Evolutionary conservation across 345 rosid genomes (phyloP), one percentile per base, ranked within the genome.

Genomic region (Salix caprea): DNA sequence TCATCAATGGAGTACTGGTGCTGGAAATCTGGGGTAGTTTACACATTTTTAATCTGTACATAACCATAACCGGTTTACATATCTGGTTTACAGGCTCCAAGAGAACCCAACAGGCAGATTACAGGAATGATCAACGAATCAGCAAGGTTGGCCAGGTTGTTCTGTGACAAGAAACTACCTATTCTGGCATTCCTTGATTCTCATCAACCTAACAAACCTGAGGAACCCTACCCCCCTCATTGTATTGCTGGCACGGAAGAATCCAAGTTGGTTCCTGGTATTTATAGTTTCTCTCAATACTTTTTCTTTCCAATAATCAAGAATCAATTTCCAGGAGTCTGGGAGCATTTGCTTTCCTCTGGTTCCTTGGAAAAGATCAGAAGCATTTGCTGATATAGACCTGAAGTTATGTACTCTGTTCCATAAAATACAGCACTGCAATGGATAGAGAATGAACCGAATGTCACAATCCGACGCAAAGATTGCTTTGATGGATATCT

Each of bases 211-310:
- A 93, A 91, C 80, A 76, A 91, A 34, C 97, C 91, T 0, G 98
- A 96, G 85, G 84, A 65, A 18, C 97, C 96, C 0, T 96, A 89
- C 67, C 98, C 98, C 78, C 91, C 92, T 73, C 99, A 92, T 70
- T 96, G 99, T 72, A 85, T 93, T 40, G 76, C 74, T 12, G 99
- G 99, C 82, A 91, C 97, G 0, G 89, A 90, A 21, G 98, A 93
- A 84, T 78, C 97, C 36, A 74, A 85, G 4, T 85, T 96, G 66
- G 97, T 93, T 80, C 97, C 97, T 60, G 94, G 98, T 93, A 50
- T 37, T 64, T 65, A 28, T 30, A 30, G 0, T 26, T 71, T 7
- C 4, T 24, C 28, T 11, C 4, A 48, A 4, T 42, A 11, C 15
- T 1, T 50, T 50, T 15, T 50, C 54, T 50, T 50, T 50, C 54